A percentile compares a stretch with the other conserved stretches of the same genome.
Evolutionary conservation across 2,329 filamentous ascomycete species (phyloP).

Genomic region (Penicillium sp.): DNA sequence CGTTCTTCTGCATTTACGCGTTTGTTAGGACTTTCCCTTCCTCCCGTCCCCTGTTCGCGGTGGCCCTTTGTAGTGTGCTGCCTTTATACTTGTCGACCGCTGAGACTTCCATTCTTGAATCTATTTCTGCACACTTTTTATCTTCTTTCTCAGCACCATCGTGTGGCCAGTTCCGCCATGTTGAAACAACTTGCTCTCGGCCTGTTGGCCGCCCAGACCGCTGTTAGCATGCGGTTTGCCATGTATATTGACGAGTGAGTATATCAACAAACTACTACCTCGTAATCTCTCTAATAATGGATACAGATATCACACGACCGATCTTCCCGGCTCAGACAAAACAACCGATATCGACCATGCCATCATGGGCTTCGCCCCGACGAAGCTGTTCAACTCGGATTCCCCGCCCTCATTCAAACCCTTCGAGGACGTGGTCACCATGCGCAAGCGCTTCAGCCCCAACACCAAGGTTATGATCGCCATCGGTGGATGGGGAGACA

Average conservation of each 20-base stretch:
- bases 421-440: slow-evolving; percentile 50
- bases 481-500: slow-evolving; percentile 72
- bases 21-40: neutral
- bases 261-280: neutral
- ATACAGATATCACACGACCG: slow-evolving; percentile 41
- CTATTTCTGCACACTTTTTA: neutral
- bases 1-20: neutral
- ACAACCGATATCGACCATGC: slow-evolving; percentile 52
- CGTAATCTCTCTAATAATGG: neutral
- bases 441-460: slow-evolving; percentile 51
- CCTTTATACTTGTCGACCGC: neutral
- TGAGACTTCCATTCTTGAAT: neutral
- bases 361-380: slow-evolving; percentile 53
- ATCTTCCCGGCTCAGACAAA: slow-evolving; percentile 31
- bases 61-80: slow-evolving; percentile 7
- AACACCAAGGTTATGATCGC: slow-evolving; percentile 64
- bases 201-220: slow-evolving; percentile 31
- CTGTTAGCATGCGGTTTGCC: slow-evolving; percentile 30
- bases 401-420: slow-evolving; percentile 47
- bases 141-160: neutral
- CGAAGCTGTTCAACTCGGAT: slow-evolving; percentile 48
- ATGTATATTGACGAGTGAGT: slow-evolving; percentile 50
- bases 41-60: neutral
- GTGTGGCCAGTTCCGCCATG: slow-evolving; percentile 15
- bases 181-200: slow-evolving; percentile 26